Base-by-base conservation (phyloP, 305 asterid species). In the Striga hermonthica region DNA sequence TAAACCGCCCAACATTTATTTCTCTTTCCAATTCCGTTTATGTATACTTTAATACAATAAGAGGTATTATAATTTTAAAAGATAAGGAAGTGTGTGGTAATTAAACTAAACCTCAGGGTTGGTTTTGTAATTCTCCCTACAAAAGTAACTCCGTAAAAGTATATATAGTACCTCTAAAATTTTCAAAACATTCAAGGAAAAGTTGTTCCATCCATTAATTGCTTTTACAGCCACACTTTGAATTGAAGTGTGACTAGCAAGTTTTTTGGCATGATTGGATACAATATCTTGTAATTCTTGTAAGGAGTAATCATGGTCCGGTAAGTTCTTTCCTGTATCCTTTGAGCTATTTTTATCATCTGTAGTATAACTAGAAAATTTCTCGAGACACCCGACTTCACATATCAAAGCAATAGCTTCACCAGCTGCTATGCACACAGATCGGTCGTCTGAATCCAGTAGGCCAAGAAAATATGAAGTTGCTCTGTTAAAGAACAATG, bases 341-440 rank as follows among this genome's bases (percentile, higher is more conserved):
- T 43, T 48, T 47, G 39, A 55, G 60, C 70, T 36, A 59, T 16
- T 15, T 49, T 53, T 28, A 34, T 62, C 75, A 10, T 11, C 5
- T n/a, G 47, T 36, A 8, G 37, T 22, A 60, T 69, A 16, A 44
- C 44, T 11, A 16, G 57, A 8, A 44, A 67, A 71, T 67, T 63
- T 76, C 57, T 76, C 76, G 22, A 66, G 71, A 15, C 31, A 67
- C 50, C 74, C 77, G 38, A 64, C 47, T 63, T 76, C 80, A 64
- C 77, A 72, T 43, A 72, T 76, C 53, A 76, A 68, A 53, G 80
- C 80, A 50, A 76, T 50, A 15, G 80, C 80, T 67, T 72, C 74
- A 53, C 66, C 47, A 48, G 80, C 80, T 43, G 72, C 71, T 58
- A 43, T 48, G 15, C 45, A 28, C 16, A 76, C 60, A 43, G 65